These are phyloP conservation scores for Pleurotus tuber-regium DNA, from an alignment of 768 basidiomycete species.

Conservation along the genomic window DNA sequence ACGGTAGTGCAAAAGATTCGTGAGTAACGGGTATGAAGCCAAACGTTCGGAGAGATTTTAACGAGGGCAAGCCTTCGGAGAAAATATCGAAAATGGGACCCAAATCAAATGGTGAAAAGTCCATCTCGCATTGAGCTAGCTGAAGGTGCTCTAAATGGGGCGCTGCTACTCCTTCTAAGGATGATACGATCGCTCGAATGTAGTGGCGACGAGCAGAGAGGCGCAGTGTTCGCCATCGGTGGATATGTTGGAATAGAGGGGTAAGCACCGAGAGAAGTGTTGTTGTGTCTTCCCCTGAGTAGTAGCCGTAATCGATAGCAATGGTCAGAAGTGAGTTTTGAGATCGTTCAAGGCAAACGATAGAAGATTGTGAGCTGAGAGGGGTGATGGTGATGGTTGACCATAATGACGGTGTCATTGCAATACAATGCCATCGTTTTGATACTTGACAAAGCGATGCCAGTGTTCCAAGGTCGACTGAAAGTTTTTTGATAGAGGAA, in stretches of 20 bases:
- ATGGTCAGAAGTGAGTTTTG: background rate
- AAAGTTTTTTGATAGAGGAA: background rate
- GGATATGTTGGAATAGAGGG: background rate
- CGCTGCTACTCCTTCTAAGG: background rate
- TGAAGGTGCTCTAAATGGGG: constrained; percentile 1
- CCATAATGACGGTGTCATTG: constrained; percentile 4
- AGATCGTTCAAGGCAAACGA: constrained; percentile 1
- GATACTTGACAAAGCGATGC: constrained; percentile 1
- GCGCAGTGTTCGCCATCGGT: background rate
- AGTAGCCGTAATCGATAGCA: background rate
- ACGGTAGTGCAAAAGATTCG: background rate
- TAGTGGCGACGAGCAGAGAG: constrained; percentile 3
- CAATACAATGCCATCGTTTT: constrained; percentile 3
- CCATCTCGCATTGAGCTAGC: constrained; percentile 1
- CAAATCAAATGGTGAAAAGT: background rate
- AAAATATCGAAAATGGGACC: constrained; percentile 4
- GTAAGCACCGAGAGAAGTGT: background rate
- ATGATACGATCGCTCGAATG: background rate
- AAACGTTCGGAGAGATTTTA: constrained; percentile 8
- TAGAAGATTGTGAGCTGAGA: background rate
- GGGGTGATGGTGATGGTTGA: background rate
- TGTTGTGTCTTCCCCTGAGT: background rate
- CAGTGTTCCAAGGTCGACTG: background rate
- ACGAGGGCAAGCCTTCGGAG: background rate
- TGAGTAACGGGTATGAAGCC: constrained; percentile 7